Percentiles rank a stretch among this genome's conserved stretches.
Evolutionary conservation across 2,329 filamentous ascomycete genomes (phyloP).

Genomic region (Colletotrichum shisoi): DNA sequence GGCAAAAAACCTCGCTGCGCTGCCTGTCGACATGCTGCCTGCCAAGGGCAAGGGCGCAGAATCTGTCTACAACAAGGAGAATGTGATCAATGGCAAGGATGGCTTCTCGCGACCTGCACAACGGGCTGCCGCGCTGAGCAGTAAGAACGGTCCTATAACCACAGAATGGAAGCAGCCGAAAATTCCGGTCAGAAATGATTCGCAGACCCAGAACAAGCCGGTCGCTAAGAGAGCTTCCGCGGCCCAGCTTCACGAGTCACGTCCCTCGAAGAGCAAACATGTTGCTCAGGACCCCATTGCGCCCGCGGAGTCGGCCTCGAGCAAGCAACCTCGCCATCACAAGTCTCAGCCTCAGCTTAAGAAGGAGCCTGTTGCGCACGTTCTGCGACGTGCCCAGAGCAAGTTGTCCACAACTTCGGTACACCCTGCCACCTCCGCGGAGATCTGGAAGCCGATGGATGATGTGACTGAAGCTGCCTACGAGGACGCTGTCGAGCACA

Average conservation of each 20-base stretch:
- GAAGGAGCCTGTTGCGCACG: slow-evolving; percentile 48
- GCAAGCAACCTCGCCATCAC: slow-evolving; percentile 56
- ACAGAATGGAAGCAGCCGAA: slow-evolving; percentile 37
- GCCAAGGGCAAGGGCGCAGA: slow-evolving; percentile 52
- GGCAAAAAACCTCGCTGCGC: slow-evolving; percentile 47
- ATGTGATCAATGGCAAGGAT: slow-evolving; percentile 41
- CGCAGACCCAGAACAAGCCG: slow-evolving; percentile 31
- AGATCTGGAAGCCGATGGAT: slow-evolving; percentile 43
- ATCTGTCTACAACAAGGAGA: slow-evolving; percentile 44
- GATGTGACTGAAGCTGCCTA: slow-evolving; percentile 54
- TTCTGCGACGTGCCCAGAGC: slow-evolving; percentile 56
- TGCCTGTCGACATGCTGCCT: slow-evolving; percentile 42
- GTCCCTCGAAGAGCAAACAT: slow-evolving; percentile 34
- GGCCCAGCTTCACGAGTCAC: slow-evolving; percentile 25
- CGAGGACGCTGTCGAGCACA: slow-evolving; percentile 56
- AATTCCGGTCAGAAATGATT: slow-evolving; percentile 29
- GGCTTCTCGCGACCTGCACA: slow-evolving; percentile 41
- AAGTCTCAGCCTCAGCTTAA: slow-evolving; percentile 64
- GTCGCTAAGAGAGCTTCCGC: slow-evolving; percentile 32
- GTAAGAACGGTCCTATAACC: slow-evolving; percentile 25
- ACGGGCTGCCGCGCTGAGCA: slow-evolving; percentile 35
- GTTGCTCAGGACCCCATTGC: slow-evolving; percentile 26
- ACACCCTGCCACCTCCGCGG: slow-evolving; percentile 2
- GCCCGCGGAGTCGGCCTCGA: slow-evolving; percentile 7
- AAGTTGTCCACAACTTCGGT: slow-evolving; percentile 45